phyloP scores from a whole-genome alignment of 495 filamentous ascomycete genomes.

The Terfezia boudieri region DNA sequence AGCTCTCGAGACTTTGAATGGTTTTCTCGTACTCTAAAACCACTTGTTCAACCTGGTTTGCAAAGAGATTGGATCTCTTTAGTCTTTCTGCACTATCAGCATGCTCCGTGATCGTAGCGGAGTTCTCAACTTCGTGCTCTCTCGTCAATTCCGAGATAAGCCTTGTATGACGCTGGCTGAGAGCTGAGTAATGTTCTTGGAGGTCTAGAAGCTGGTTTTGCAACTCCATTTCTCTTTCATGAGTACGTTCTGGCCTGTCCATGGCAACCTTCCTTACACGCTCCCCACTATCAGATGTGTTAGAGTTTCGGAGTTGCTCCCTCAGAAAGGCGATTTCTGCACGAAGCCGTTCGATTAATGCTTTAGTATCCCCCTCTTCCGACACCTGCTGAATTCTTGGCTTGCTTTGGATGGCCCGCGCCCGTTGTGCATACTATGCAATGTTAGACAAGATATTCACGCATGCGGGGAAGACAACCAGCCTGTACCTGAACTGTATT shows the following conservation, averaged over 20 bases:
- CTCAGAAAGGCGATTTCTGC: constrained; percentile 85
- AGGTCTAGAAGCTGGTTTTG: constrained; percentile 84
- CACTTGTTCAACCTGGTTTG: constrained; percentile 83
- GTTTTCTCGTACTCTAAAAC: constrained; percentile 98
- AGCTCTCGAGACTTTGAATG: constrained; percentile 80
- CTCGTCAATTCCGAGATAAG: constrained; percentile 74
- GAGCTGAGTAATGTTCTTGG: constrained; percentile 82
- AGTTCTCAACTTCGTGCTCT: constrained; percentile 31
- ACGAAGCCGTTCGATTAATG: constrained; percentile 77
- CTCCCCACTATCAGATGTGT: constrained; percentile 43
- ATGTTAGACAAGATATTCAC: neutral
- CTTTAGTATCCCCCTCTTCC: constrained; percentile 88
- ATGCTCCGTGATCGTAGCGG: constrained; percentile 28
- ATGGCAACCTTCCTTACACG: constrained; percentile 21
- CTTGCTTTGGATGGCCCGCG: constrained; percentile 91
- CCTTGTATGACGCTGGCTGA: constrained; percentile 80
- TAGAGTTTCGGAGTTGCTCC: constrained; percentile 59
- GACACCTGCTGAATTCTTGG: constrained; percentile 77
- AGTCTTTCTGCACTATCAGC: constrained; percentile 71
- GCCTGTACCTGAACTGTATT: constrained; percentile 50
- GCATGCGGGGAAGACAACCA: neutral
- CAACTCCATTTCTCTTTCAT: constrained; percentile 68
- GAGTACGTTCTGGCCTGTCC: constrained; percentile 41
- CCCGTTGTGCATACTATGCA: constrained; percentile 71
- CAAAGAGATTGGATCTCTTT: constrained; percentile 85